Evolutionary conservation across 2,329 filamentous ascomycete species (phyloP).

Genomic region (Xylariaceae sp.): DNA sequence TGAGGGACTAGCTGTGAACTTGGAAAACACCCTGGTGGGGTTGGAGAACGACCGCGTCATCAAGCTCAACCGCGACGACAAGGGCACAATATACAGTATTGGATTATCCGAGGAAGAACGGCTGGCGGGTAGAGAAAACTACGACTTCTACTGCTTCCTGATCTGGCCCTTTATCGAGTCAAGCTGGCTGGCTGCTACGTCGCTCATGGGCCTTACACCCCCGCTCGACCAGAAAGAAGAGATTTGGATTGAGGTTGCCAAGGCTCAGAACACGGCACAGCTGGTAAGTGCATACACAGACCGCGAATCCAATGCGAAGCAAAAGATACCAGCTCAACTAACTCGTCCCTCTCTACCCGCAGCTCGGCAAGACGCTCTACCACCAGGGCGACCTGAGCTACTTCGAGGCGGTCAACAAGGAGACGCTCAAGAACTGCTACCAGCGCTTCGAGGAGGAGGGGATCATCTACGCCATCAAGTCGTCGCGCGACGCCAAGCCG

Average conservation of each 20-base stretch:
- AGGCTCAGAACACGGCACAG: slow-evolving; percentile 75
- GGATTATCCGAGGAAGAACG: slow-evolving; percentile 73
- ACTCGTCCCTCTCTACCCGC: too few species aligned
- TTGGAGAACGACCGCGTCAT: slow-evolving; percentile 77
- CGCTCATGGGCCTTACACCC: slow-evolving; percentile 77
- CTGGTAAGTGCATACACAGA: slow-evolving; percentile 43
- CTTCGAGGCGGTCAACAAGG: slow-evolving; percentile 97
- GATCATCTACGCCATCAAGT: slow-evolving; percentile 68
- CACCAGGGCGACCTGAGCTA: slow-evolving; percentile 96
- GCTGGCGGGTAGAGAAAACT: slow-evolving; percentile 78
- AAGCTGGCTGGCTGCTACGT: slow-evolving; percentile 83
- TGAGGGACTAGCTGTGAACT: slow-evolving; percentile 71
- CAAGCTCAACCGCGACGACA: slow-evolving; percentile 50
- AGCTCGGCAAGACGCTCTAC: slow-evolving; percentile 93
- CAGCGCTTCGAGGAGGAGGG: slow-evolving; percentile 83
- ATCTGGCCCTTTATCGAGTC: slow-evolving; percentile 98
- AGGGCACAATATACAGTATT: slow-evolving; percentile 53
- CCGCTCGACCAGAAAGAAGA: slow-evolving; percentile 53
- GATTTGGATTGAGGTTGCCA: slow-evolving; percentile 70
- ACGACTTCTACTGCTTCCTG: slow-evolving; percentile 97
- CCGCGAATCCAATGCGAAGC: background rate
- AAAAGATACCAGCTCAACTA: slow-evolving; percentile 15
- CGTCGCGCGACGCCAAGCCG: slow-evolving; percentile 58
- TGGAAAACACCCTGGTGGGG: slow-evolving; percentile 69
- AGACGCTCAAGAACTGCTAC: slow-evolving; percentile 92